Evolutionary conservation across 768 basidiomycete genomes (phyloP).

Genomic region (Termitomyces sp.): DNA sequence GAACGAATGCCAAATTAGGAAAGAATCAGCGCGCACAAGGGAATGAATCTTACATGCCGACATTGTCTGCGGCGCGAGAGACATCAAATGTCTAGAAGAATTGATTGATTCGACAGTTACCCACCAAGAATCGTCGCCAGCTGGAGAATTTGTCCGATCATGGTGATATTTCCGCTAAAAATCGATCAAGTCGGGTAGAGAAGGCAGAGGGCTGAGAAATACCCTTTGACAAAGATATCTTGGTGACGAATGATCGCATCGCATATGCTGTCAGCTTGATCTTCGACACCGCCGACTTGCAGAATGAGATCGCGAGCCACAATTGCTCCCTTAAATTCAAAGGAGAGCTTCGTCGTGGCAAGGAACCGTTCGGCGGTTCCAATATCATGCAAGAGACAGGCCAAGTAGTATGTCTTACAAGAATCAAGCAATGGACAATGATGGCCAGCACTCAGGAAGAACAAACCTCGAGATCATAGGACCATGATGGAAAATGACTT

Average conservation of each 20-base stretch:
- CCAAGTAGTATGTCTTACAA: slow-evolving; percentile 41
- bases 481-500: slow-evolving; percentile 42
- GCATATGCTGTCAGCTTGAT: slow-evolving; percentile 48
- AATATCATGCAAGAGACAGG: slow-evolving; percentile 49
- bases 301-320: slow-evolving; percentile 45
- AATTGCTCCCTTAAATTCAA: slow-evolving; percentile 53
- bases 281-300: slow-evolving; percentile 34
- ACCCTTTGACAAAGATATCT: slow-evolving; percentile 42
- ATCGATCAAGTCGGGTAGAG: background rate
- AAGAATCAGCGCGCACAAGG: background rate
- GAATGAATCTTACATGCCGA: slow-evolving; percentile 32
- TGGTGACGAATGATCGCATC: slow-evolving; percentile 49
- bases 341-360: slow-evolving; percentile 48
- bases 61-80: slow-evolving; percentile 28
- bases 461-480: slow-evolving; percentile 30
- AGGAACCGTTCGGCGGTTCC: slow-evolving; percentile 44
- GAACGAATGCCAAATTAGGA: slow-evolving; percentile 1
- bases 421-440: background rate
- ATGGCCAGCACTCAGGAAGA: background rate
- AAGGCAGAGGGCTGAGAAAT: background rate
- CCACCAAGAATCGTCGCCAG: slow-evolving; percentile 43
- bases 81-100: slow-evolving; percentile 1
- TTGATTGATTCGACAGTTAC: slow-evolving; percentile 7
- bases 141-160: slow-evolving; percentile 45
- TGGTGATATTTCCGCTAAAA: slow-evolving; percentile 42